Conservation (phyloP, 176 grass and related monocot species). For the Oropetium thomaeum region DNA sequence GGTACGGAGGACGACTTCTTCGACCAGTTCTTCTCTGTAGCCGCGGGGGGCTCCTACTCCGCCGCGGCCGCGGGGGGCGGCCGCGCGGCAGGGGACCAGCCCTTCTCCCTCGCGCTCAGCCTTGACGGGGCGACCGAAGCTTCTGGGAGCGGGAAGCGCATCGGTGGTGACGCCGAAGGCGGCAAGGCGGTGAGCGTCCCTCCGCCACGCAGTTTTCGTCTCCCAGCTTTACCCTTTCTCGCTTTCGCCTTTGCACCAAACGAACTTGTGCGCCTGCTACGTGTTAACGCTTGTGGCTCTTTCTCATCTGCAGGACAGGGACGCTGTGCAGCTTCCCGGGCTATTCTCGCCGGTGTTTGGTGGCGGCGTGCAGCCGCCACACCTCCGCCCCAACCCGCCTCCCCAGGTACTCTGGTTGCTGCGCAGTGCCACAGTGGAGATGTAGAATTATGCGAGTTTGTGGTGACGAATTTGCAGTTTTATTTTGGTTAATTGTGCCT, state of each 20-base stretch:
- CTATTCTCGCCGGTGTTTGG: constrained; percentile 78
- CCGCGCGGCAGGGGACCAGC: constrained; percentile 40
- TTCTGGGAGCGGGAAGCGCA: constrained; percentile 55
- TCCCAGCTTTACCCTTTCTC: constrained; percentile 30
- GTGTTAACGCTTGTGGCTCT: constrained; percentile 18
- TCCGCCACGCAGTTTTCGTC: not conserved
- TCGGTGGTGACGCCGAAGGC: constrained; percentile 52
- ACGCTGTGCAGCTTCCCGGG: constrained; percentile 58
- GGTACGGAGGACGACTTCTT: constrained; percentile 83
- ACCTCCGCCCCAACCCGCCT: constrained; percentile 70
- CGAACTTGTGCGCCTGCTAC: not conserved
- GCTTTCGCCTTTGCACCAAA: constrained; percentile 26
- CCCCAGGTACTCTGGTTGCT: constrained; percentile 44
- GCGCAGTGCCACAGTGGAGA: too few relatives aligned
- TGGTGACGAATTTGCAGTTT: not conserved
- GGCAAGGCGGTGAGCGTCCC: constrained; percentile 50
- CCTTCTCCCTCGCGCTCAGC: constrained; percentile 82
- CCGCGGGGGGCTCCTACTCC: constrained; percentile 32
- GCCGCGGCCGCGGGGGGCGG: constrained; percentile 26
- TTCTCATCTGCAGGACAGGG: constrained; percentile 62
- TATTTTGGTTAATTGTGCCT: not conserved
- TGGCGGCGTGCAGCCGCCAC: constrained; percentile 63
- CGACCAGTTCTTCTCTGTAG: constrained; percentile 82
- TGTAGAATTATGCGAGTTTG: not conserved
- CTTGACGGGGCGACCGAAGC: constrained; percentile 61